Evolutionary conservation across 768 basidiomycete genomes (phyloP).

Genomic region (Myochromella boudieri): DNA sequence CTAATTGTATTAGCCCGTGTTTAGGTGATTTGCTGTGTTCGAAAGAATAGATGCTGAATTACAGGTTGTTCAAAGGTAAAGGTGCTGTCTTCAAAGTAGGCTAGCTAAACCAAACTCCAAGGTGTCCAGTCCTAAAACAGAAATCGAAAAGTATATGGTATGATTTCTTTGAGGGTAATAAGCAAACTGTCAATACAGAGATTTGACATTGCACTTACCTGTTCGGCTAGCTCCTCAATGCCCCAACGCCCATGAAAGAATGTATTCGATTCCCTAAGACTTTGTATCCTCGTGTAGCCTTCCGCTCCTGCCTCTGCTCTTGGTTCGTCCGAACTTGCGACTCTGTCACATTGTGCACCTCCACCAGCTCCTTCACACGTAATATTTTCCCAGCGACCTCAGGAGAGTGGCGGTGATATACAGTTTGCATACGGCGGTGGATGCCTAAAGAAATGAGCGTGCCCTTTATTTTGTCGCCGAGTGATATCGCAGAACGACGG

Average conservation of each 20-base stretch:
- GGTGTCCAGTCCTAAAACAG: too few relatives aligned
- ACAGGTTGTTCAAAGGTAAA: too few relatives aligned
- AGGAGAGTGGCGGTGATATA: slow-evolving; percentile 73
- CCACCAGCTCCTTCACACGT: slow-evolving; percentile 83
- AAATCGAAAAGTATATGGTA: too few relatives aligned
- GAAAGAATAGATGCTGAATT: too few relatives aligned
- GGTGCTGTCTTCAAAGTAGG: too few relatives aligned
- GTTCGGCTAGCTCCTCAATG: slow-evolving; percentile 1
- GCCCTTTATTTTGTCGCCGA: slow-evolving; percentile 66
- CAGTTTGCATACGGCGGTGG: slow-evolving; percentile 79
- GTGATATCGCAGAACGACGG: slow-evolving; percentile 81
- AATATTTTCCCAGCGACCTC: slow-evolving; percentile 86
- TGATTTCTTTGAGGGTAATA: too few relatives aligned
- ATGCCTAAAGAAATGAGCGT: slow-evolving; percentile 85
- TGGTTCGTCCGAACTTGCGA: slow-evolving; percentile 66
- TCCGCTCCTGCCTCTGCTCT: slow-evolving; percentile 66
- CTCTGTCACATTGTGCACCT: slow-evolving; percentile 81
- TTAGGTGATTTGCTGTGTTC: too few relatives aligned
- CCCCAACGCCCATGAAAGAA: slow-evolving; percentile 28
- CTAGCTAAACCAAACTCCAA: too few relatives aligned
- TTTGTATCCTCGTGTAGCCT: slow-evolving; percentile 66
- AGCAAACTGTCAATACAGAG: neutral
- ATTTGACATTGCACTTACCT: slow-evolving; percentile 1
- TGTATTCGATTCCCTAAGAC: slow-evolving; percentile 43
- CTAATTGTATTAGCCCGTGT: too few relatives aligned